Evolutionary conservation across 495 filamentous ascomycete genomes (phyloP), one percentile per base, ranked within the genome.

Genomic region (Aspergillus panamensis): DNA sequence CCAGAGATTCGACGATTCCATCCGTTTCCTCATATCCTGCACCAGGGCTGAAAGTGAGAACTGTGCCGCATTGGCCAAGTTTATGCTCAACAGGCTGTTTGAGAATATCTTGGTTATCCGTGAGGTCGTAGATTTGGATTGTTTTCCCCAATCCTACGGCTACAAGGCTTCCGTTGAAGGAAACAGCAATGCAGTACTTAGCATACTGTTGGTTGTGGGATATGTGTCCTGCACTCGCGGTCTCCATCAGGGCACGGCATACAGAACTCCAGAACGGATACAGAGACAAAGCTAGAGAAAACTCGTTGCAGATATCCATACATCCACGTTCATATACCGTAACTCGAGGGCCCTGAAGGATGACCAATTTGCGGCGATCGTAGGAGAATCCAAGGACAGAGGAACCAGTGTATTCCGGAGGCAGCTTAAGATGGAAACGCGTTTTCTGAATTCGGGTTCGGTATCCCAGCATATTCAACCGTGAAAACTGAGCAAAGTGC

Each of bases 51-150:
- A 32, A 37, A 31, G 33, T n/a, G 42, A 64, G 60, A 6, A 29
- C 29, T 13, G 19, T 44, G 31, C 52, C 25, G 31, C 3, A 35
- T 21, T 60, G 42, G 25, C 54, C 57, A 14, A 67, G 21, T 0
- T 49, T 35, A 40, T 64, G 49, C 44, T 67, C 55, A 4, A 53
- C 65, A 13, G 62, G 62, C 1, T 50, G 30, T 6, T 39, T 7
- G 33, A 49, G 30, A 20, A n/a, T 51, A 14, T 53, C 43, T 6
- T 55, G 32, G 14, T 49, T 39, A 3, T 45, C 30, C 30, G 17
- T 13, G 2, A 63, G 57, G 6, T 48, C 54, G 42, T 64, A 67
- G 17, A 67, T 57, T 39, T 67, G 65, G 30, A 67, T 59, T 0
- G 55, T 58, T 29, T 47, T 56, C 3, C 59, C 61, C 50, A 62